A percentile compares a stretch with the other conserved stretches of the same genome.
phyloP scores from a whole-genome alignment of 2,329 filamentous ascomycete genomes.

The Venturia asperata region DNA sequence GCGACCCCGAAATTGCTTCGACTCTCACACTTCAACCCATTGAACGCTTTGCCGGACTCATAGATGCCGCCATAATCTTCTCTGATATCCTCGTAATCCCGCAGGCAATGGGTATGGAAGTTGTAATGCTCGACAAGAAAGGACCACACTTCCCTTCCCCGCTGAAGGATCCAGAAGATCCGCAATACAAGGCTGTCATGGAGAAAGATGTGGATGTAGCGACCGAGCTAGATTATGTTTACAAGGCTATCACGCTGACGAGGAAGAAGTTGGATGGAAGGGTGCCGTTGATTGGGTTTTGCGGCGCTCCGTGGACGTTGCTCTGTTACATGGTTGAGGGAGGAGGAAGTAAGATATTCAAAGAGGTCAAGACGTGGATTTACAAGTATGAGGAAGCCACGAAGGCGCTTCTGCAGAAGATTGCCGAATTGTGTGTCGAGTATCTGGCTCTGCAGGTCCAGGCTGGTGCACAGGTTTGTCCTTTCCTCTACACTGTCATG shows the following conservation, averaged over 20 bases:
- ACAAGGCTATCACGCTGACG: conserved; percentile 88
- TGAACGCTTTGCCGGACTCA: conserved; percentile 79
- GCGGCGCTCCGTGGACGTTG: conserved; percentile 92
- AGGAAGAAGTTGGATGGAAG: conserved; percentile 78
- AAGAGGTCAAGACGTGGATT: conserved; percentile 92
- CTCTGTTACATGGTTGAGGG: conserved; percentile 99
- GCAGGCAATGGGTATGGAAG: conserved; percentile 96
- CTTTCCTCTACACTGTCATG: conserved; percentile 22
- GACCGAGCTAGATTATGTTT: conserved; percentile 84
- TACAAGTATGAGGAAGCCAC: conserved; percentile 79
- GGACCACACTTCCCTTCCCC: conserved; percentile 90
- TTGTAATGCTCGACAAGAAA: conserved; percentile 97
- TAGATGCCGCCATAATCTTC: conserved; percentile 98
- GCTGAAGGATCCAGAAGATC: conserved; percentile 68
- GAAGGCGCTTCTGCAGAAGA: conserved; percentile 79
- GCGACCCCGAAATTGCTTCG: conserved; percentile 83
- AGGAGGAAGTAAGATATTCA: conserved; percentile 90
- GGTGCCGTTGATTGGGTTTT: conserved; percentile 93
- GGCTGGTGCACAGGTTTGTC: conserved; percentile 74
- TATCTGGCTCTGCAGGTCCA: conserved; percentile 87
- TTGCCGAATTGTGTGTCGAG: conserved; percentile 89
- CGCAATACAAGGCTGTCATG: conserved; percentile 74
- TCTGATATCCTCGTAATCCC: conserved; percentile 97
- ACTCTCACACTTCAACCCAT: conserved; percentile 91
- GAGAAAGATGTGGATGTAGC: conserved; percentile 74